These are phyloP conservation scores for Juglanconis oblonga DNA, from an alignment of 2,329 filamentous ascomycete genomes.

Conservation along the genomic window DNA sequence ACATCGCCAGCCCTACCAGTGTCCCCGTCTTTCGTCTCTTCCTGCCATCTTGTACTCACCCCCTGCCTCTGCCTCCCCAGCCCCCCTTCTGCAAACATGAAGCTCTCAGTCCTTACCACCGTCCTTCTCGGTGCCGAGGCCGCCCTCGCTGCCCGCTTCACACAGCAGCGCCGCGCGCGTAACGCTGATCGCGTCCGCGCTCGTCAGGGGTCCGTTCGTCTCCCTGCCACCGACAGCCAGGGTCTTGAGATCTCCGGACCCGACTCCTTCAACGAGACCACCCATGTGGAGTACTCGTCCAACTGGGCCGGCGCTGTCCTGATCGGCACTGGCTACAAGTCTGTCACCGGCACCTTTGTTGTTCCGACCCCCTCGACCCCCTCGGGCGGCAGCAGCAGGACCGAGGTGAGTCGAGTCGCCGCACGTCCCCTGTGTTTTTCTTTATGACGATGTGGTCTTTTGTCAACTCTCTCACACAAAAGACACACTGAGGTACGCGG, in stretches of 20 bases:
- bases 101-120: conserved; percentile 3
- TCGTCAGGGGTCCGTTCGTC: conserved; percentile 3
- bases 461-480: background rate
- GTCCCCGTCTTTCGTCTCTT: background rate
- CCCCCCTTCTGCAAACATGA: conserved; percentile 8
- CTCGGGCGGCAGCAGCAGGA: conserved; percentile 31
- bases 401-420: conserved; percentile 10
- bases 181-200: conserved; percentile 7
- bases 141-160: conserved; percentile 12
- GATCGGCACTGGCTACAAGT: conserved; percentile 47
- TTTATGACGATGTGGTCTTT: background rate
- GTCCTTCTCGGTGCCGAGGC: conserved; percentile 8
- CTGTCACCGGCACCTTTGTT: conserved; percentile 49
- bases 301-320: conserved; percentile 61
- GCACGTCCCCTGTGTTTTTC: background rate
- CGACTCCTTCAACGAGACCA: conserved; percentile 10
- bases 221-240: conserved; percentile 10
- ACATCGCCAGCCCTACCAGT: too few relatives aligned
- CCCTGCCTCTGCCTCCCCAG: background rate
- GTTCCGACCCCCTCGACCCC: conserved; percentile 47
- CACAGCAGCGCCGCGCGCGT: conserved; percentile 14
- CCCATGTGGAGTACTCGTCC: conserved; percentile 17
- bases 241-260: conserved; percentile 1
- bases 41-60: background rate
- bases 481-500: too few relatives aligned